A percentile compares a stretch with the other conserved stretches of the same genome.
Evolutionary conservation across 1,139 yeast genomes (phyloP).

Genomic region (Kodamaea plutei): DNA sequence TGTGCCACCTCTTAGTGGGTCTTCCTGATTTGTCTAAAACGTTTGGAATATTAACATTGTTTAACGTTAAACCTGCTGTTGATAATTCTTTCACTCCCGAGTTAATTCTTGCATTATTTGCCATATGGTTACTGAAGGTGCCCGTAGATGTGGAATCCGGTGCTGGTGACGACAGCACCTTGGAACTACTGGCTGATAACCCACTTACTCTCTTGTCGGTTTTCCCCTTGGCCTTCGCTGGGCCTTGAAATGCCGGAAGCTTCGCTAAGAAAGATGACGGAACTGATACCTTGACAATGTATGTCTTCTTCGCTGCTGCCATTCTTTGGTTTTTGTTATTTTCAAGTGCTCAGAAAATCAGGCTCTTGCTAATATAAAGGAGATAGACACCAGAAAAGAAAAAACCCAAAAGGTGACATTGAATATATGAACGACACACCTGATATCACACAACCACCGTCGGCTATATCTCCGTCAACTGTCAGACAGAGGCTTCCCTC

Average conservation of each 20-base stretch:
- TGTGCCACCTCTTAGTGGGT: constrained; percentile 50
- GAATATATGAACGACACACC: no score
- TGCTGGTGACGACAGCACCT: constrained; percentile 20
- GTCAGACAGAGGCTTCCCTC: constrained; percentile 25
- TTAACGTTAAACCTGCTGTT: constrained; percentile 42
- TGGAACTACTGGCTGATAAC: constrained; percentile 16
- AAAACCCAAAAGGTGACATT: no score
- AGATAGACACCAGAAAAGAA: no score
- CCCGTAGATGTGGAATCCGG: constrained; percentile 18
- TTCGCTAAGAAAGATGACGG: constrained; percentile 28
- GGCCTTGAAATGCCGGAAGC: constrained; percentile 35
- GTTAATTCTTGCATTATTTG: constrained; percentile 30
- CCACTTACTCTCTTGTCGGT: constrained; percentile 14
- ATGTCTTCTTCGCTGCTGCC: constrained; percentile 30
- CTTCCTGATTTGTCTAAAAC: constrained; percentile 48
- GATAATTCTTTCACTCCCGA: constrained; percentile 41
- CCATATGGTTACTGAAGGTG: constrained; percentile 9
- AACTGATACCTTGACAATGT: constrained; percentile 31
- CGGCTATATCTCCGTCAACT: neutral
- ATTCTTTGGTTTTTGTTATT: constrained; percentile 14
- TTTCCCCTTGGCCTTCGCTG: neutral
- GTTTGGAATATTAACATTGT: constrained; percentile 26
- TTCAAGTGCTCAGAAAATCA: neutral
- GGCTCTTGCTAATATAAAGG: no score
- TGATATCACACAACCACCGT: neutral